phyloP scores from a whole-genome alignment of 1,284 basidiomycete species.

The Golubevia sp. region DNA sequence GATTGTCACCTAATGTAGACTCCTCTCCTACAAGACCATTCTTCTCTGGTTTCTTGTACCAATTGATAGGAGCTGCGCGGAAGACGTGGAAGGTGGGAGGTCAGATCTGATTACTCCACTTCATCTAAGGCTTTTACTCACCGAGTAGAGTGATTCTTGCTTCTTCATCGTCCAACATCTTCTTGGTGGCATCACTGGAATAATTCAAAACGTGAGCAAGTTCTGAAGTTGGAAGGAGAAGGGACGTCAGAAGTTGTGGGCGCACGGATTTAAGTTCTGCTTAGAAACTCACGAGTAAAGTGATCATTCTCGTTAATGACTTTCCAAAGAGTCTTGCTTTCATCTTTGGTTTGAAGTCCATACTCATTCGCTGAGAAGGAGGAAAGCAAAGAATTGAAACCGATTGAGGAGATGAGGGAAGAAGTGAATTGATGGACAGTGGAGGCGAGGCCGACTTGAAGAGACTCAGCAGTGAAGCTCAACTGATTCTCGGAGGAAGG shows the following conservation, averaged over 20 bases:
- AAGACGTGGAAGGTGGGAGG: neutral
- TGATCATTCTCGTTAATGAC: conserved; percentile 27
- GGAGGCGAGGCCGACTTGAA: neutral
- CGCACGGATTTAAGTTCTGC: neutral
- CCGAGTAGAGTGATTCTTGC: conserved; percentile 31
- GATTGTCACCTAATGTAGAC: neutral
- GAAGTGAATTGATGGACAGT: conserved; percentile 6
- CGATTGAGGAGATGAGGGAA: conserved; percentile 30
- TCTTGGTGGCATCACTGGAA: conserved; percentile 32
- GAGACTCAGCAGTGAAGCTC: conserved; percentile 29
- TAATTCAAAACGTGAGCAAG: conserved; percentile 44
- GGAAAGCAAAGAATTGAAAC: conserved; percentile 36
- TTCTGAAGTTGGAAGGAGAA: conserved; percentile 2
- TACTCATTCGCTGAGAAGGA: conserved; percentile 15
- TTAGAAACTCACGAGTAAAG: conserved; percentile 13
- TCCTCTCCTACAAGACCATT: conserved; percentile 17
- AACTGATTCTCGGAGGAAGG: neutral
- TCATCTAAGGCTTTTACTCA: neutral
- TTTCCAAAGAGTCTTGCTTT: conserved; percentile 33
- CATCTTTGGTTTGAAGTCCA: conserved; percentile 4
- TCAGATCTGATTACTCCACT: neutral
- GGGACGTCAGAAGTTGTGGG: neutral
- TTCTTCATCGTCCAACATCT: conserved; percentile 26
- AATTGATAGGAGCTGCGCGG: conserved; percentile 33
- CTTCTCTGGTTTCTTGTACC: no score